A percentile compares a stretch with the other conserved stretches of the same genome.
These are phyloP conservation scores for Penicillium sp. DNA, from an alignment of 2,329 filamentous ascomycete genomes.

Conservation along the genomic window DNA sequence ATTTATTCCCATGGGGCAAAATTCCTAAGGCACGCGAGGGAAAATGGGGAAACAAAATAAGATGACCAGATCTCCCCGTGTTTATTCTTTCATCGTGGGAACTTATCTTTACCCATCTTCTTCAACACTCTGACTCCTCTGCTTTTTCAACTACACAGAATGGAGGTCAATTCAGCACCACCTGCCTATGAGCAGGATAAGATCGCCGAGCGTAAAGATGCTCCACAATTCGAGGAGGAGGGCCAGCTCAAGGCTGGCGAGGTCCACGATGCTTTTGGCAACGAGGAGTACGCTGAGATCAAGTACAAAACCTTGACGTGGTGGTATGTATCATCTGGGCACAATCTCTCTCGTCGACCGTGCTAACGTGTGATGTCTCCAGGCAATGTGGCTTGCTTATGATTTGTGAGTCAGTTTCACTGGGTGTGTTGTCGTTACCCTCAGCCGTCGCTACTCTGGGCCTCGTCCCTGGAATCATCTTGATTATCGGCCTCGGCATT, in stretches of 20 bases:
- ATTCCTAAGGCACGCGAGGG: background rate
- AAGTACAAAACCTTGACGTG: conserved; percentile 28
- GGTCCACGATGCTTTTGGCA: conserved; percentile 25
- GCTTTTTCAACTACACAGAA: conserved; percentile 8
- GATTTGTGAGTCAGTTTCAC: conserved; percentile 28
- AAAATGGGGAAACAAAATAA: conserved; percentile 2
- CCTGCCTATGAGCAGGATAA: conserved; percentile 22
- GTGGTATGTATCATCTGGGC: conserved; percentile 16
- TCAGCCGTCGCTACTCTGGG: conserved; percentile 23
- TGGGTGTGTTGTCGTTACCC: conserved; percentile 25
- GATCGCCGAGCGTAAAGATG: conserved; percentile 18
- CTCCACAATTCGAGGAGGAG: conserved; percentile 18
- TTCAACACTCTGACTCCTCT: background rate
- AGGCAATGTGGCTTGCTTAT: conserved; percentile 28
- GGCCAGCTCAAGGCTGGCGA: conserved; percentile 21
- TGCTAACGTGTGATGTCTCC: background rate
- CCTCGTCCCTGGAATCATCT: conserved; percentile 46
- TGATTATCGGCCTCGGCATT: conserved; percentile 54
- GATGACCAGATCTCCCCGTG: background rate
- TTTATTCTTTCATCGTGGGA: background rate
- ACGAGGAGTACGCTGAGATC: conserved; percentile 26
- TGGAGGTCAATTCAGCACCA: conserved; percentile 20
- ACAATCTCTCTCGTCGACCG: background rate
- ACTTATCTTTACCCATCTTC: background rate
- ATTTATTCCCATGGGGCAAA: conserved; percentile 3